These are phyloP conservation scores for Lagenidium giganteum DNA, from an alignment of 352 stramenopile genomes.

Conservation along the genomic window DNA sequence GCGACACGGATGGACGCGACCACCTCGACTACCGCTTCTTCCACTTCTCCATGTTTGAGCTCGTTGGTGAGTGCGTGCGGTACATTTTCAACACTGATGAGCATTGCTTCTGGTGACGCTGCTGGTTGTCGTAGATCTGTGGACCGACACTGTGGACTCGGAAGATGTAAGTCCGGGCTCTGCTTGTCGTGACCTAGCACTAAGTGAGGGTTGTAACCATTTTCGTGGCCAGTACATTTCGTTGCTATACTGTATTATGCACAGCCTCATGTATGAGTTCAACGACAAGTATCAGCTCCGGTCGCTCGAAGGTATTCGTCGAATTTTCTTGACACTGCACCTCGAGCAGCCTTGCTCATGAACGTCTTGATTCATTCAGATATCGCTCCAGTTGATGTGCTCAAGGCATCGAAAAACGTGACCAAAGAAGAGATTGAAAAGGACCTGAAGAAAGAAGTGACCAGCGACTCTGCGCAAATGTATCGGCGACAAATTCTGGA, in stretches of 20 bases:
- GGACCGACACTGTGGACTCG: constrained; percentile 57
- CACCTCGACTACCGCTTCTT: constrained; percentile 66
- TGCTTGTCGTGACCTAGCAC: no score
- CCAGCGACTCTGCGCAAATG: constrained; percentile 26
- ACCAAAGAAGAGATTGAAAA: constrained; percentile 38
- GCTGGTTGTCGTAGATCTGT: constrained; percentile 29
- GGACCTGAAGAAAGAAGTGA: constrained; percentile 43
- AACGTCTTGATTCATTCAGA: constrained; percentile 18
- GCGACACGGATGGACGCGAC: constrained; percentile 43
- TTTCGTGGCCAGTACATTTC: constrained; percentile 49
- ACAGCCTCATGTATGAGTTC: constrained; percentile 50
- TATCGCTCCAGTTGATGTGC: constrained; percentile 45
- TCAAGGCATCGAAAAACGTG: constrained; percentile 42
- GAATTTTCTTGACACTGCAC: no score
- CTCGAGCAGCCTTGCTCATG: no score
- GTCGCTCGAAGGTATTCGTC: constrained; percentile 31
- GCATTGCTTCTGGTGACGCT: neutral
- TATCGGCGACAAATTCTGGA: constrained; percentile 30
- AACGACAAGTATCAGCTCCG: constrained; percentile 45
- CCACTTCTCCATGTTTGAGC: constrained; percentile 80
- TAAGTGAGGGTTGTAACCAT: no score
- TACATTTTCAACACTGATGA: no score
- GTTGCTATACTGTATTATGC: constrained; percentile 71
- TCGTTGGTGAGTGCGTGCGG: constrained; percentile 63
- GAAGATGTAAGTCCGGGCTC: constrained; percentile 59